Conservation (phyloP, 2,329 filamentous ascomycete species). For the Colletotrichum truncatum region DNA sequence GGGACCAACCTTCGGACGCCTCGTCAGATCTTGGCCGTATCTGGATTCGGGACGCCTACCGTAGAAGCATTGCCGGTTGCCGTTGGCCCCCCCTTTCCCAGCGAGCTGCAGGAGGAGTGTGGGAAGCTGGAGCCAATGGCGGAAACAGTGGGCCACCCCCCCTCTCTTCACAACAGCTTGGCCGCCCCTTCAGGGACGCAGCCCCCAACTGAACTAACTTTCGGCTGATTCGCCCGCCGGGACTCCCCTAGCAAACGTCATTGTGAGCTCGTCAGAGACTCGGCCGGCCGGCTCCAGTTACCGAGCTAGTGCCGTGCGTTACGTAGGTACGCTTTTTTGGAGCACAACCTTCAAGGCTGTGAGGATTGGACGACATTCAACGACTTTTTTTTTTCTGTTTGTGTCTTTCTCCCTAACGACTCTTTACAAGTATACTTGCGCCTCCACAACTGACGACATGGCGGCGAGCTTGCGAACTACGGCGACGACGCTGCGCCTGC, state of each 20-base stretch:
- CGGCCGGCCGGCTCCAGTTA: slow-evolving; percentile 21
- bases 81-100: neutral
- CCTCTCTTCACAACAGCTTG: no score
- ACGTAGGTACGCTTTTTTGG: neutral
- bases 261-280: slow-evolving; percentile 20
- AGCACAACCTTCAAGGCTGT: neutral
- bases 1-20: neutral
- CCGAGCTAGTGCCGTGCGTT: slow-evolving; percentile 25
- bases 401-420: no score
- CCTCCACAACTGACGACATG: slow-evolving; percentile 3
- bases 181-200: no score
- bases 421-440: no score
- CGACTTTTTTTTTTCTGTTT: neutral
- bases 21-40: neutral
- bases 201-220: neutral
- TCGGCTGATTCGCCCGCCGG: slow-evolving; percentile 8
- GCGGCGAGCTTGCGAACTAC: slow-evolving; percentile 16
- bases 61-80: neutral
- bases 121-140: slow-evolving; percentile 26
- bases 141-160: slow-evolving; percentile 6
- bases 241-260: slow-evolving; percentile 13
- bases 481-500: slow-evolving; percentile 21
- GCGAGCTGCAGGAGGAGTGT: neutral
- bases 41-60: neutral
- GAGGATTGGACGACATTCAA: neutral